These are phyloP conservation scores for Piedraia hortae DNA, from an alignment of 2,329 filamentous ascomycete species.

Conservation along the genomic window DNA sequence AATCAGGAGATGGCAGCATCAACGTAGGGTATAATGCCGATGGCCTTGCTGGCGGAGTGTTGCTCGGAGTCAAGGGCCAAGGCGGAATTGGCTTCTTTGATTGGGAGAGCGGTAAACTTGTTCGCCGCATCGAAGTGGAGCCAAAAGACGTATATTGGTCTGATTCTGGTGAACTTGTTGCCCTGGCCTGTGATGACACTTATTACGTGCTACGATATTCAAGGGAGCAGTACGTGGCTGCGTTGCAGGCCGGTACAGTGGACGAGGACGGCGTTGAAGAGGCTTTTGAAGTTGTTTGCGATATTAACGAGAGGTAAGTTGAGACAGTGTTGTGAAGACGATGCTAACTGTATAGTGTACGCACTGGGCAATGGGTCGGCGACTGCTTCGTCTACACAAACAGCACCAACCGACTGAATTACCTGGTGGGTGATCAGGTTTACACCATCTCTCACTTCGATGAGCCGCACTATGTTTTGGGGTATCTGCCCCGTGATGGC, in stretches of 20 bases:
- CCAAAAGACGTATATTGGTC: slow-evolving; percentile 72
- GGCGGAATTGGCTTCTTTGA: slow-evolving; percentile 91
- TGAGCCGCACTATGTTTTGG: slow-evolving; percentile 76
- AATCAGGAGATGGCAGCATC: slow-evolving; percentile 39
- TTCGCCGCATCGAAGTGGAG: slow-evolving; percentile 69
- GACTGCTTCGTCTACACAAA: slow-evolving; percentile 99
- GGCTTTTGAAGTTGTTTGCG: slow-evolving; percentile 86
- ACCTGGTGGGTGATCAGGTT: slow-evolving; percentile 89
- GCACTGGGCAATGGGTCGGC: slow-evolving; percentile 90
- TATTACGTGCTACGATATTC: slow-evolving; percentile 89
- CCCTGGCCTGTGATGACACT: slow-evolving; percentile 78
- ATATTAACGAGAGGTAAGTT: slow-evolving; percentile 57
- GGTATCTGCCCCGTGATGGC: slow-evolving; percentile 88
- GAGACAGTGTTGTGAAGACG: background rate
- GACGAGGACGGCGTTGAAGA: slow-evolving; percentile 85
- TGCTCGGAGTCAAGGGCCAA: slow-evolving; percentile 83
- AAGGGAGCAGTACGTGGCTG: slow-evolving; percentile 63
- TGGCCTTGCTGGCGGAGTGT: slow-evolving; percentile 60
- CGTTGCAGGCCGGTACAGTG: slow-evolving; percentile 51
- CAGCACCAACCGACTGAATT: slow-evolving; percentile 85
- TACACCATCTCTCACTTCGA: slow-evolving; percentile 97
- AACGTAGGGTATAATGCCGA: slow-evolving; percentile 92
- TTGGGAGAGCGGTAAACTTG: slow-evolving; percentile 70
- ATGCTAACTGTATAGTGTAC: slow-evolving; percentile 28
- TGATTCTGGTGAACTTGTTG: slow-evolving; percentile 77